phyloP scores from a whole-genome alignment of 2,329 filamentous ascomycete species.

The Truncatella angustata region DNA sequence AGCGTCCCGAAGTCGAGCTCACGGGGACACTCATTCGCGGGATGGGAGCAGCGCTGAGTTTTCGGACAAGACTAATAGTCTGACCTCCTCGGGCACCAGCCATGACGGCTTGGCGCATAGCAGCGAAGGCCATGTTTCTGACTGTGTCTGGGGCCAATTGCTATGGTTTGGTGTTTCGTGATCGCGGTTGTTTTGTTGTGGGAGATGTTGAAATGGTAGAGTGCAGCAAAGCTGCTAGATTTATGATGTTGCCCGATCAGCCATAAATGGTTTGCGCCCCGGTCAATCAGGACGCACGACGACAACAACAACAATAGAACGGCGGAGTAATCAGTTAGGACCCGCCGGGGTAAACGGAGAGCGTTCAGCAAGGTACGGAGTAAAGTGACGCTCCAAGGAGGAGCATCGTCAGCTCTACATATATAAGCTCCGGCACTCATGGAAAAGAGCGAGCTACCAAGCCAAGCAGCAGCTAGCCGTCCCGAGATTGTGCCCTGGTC shows the following conservation, averaged over 20 bases:
- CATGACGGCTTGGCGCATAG: constrained; percentile 11
- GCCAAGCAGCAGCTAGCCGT: constrained; percentile 3
- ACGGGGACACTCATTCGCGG: no score
- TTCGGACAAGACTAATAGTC: background rate
- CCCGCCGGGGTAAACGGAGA: background rate
- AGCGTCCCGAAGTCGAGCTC: no score
- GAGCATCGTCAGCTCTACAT: background rate
- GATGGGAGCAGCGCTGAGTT: background rate
- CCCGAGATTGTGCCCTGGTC: constrained; percentile 4
- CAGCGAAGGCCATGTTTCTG: constrained; percentile 19
- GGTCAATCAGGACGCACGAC: constrained; percentile 5
- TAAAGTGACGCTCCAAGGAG: background rate
- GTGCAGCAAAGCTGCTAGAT: constrained; percentile 25
- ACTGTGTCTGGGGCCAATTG: constrained; percentile 4
- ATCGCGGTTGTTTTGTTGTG: constrained; percentile 15
- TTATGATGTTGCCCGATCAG: constrained; percentile 22
- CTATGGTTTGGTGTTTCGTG: constrained; percentile 2
- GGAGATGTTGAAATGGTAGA: constrained; percentile 2
- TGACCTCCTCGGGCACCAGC: background rate
- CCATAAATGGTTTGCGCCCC: constrained; percentile 21
- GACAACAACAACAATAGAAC: background rate
- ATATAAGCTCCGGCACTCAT: background rate
- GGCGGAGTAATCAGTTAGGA: background rate
- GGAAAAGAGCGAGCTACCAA: constrained; percentile 4
- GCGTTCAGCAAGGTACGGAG: background rate